Conservation (phyloP, 371 early-diverging fungal species). For the Apophysomyces variabilis region DNA sequence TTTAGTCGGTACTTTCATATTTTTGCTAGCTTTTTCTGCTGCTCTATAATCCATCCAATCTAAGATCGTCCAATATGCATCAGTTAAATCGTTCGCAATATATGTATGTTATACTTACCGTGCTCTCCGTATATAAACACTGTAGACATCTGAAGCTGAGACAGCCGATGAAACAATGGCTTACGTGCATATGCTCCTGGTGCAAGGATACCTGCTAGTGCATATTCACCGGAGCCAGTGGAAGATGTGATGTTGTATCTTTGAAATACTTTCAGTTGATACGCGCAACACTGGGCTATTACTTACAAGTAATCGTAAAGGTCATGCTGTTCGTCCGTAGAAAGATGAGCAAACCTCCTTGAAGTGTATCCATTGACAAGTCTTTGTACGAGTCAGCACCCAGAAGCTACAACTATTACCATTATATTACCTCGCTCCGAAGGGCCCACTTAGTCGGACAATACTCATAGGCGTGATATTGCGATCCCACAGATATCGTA, state of each 20-base stretch:
- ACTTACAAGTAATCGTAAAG: conserved; percentile 65
- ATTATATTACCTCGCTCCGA: conserved; percentile 67
- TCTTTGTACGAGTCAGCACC: conserved; percentile 20
- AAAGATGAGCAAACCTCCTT: conserved; percentile 70
- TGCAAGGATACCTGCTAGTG: conserved; percentile 72
- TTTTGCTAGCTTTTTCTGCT: conserved; percentile 62
- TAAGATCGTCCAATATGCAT: conserved; percentile 10
- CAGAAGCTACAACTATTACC: background rate
- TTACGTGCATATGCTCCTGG: conserved; percentile 85
- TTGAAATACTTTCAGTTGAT: conserved; percentile 18
- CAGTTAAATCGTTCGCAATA: conserved; percentile 26
- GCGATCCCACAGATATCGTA: conserved; percentile 70
- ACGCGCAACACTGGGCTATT: background rate
- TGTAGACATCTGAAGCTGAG: conserved; percentile 74
- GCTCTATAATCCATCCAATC: conserved; percentile 95
- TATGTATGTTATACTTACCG: conserved; percentile 28
- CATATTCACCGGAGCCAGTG: conserved; percentile 81
- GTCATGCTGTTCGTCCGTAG: conserved; percentile 61
- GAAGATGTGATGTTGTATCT: conserved; percentile 80
- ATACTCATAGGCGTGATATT: conserved; percentile 86
- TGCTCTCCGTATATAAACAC: conserved; percentile 78
- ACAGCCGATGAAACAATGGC: conserved; percentile 75
- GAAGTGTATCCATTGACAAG: conserved; percentile 73
- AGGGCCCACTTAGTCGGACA: conserved; percentile 78
- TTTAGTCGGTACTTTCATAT: conserved; percentile 62